A percentile compares a stretch with the other conserved stretches of the same genome.
Evolutionary conservation across 2,329 filamentous ascomycete species (phyloP).

Genomic region (Elsinoe ampelina): DNA sequence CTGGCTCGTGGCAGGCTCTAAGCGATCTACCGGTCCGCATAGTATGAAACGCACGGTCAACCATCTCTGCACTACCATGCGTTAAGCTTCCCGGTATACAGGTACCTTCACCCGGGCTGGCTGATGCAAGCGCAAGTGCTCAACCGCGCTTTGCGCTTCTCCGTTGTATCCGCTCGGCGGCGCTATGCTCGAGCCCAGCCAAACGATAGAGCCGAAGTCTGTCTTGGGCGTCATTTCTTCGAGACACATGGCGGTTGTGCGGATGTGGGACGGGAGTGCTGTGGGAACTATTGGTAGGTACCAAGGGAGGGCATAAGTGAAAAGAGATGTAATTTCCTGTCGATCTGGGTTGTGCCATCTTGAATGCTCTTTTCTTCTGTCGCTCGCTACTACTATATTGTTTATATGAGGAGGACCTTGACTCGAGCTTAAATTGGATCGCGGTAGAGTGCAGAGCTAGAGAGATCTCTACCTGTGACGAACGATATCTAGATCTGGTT

Average conservation of each 20-base stretch:
- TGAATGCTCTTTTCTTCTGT: background rate
- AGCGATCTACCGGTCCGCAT: slow-evolving; percentile 11
- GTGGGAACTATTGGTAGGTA: background rate
- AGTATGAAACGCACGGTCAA: slow-evolving; percentile 5
- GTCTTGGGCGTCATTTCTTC: background rate
- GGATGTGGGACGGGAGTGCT: too few relatives aligned
- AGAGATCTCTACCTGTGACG: too few relatives aligned
- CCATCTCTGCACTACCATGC: background rate
- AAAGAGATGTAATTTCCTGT: background rate
- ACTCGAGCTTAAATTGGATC: too few relatives aligned
- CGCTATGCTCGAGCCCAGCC: background rate
- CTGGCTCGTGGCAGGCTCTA: background rate
- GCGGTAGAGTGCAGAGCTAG: too few relatives aligned
- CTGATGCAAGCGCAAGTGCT: background rate
- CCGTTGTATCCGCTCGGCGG: background rate
- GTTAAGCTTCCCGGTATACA: background rate
- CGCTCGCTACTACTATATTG: too few relatives aligned
- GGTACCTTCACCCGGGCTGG: background rate
- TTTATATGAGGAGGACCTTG: too few relatives aligned
- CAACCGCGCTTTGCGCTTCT: background rate
- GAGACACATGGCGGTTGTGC: background rate
- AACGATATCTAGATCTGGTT: too few relatives aligned
- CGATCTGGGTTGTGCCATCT: background rate
- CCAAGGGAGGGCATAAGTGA: background rate
- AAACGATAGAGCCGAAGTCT: background rate